Evolutionary conservation across 2,329 filamentous ascomycete species (phyloP), one percentile per base, ranked within the genome.

Genomic region (Aspergillaceae sp.): DNA sequence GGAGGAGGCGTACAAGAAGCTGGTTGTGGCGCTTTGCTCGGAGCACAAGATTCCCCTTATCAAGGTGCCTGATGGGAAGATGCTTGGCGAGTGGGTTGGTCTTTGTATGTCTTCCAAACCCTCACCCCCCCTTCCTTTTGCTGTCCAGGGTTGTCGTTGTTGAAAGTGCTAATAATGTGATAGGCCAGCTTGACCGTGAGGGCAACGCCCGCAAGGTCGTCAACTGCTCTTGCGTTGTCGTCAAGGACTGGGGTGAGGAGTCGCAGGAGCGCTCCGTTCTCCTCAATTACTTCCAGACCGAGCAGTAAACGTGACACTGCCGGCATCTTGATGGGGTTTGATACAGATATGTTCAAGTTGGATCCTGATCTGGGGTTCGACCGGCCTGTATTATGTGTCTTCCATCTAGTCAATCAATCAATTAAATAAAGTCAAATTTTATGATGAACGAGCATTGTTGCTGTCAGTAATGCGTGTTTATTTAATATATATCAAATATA

Each of bases 1-100:
- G 80, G 92, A 98, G 83, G 92, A 98, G 77, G 91, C 92, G 61
- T 98, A 98, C 83, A 98, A 98, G 89, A 98, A 98, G 86, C 84
- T 98, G 60, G 91, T 98, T 66, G 87, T 97, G 63, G 92, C 92
- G 55, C 86, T 98, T 52, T 98, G 92, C 87, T 87, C 86, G 57
- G 92, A 98, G 84, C 92, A 98, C 81, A 96, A 96, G 84, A 98
- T 98, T 67, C 92, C 92, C 59, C 79, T 98, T 66, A 98, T 98
- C 83, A 97, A 98, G 87, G 92, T 98, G 57, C 91, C 90, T 62
- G 92, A 98, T 74, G 92, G 92, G 75, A 98, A 98, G 86, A 87
- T 96, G 82, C 80, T 98, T 66, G 92, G 92, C 79, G 92, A 98
- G 81, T 98, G 92, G 92, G 91, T 94, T 71, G 92, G 92, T 78